These are phyloP conservation scores for Apiotrichum siamense DNA, from an alignment of 1,284 basidiomycete species.

Conservation along the genomic window DNA sequence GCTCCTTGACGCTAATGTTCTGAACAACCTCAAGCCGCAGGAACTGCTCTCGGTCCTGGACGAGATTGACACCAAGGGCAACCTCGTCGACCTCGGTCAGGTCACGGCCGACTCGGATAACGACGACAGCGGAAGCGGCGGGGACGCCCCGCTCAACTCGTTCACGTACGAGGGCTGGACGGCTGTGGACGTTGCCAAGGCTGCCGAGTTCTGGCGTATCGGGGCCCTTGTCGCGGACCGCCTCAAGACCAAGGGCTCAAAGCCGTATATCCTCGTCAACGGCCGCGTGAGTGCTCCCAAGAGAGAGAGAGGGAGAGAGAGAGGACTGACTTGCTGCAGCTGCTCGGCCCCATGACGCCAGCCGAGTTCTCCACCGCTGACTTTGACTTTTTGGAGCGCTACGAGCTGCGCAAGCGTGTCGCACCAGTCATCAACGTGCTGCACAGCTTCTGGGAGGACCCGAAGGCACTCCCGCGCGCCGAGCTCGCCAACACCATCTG, in stretches of 20 bases:
- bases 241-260: constrained; percentile 56
- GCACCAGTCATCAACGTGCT: constrained; percentile 63
- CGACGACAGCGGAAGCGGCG: not conserved
- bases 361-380: constrained; percentile 61
- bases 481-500: constrained; percentile 59
- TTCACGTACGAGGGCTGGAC: constrained; percentile 24
- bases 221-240: constrained; percentile 22
- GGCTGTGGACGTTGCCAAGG: constrained; percentile 24
- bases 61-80: constrained; percentile 18
- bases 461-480: constrained; percentile 50
- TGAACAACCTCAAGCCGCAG: constrained; percentile 24
- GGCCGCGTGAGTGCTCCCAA: constrained; percentile 59
- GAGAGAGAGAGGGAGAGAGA: no score
- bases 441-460: constrained; percentile 51
- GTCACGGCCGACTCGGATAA: constrained; percentile 7
- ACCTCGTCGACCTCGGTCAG: constrained; percentile 19
- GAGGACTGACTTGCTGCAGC: constrained; percentile 49
- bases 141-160: constrained; percentile 4
- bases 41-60: constrained; percentile 34
- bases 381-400: constrained; percentile 61
- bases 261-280: constrained; percentile 65
- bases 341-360: constrained; percentile 59
- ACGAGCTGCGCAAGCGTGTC: constrained; percentile 65
- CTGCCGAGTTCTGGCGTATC: constrained; percentile 39
- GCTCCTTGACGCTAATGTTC: constrained; percentile 22